Conservation (phyloP, 306 rosid species). For the Quercus suber region DNA sequence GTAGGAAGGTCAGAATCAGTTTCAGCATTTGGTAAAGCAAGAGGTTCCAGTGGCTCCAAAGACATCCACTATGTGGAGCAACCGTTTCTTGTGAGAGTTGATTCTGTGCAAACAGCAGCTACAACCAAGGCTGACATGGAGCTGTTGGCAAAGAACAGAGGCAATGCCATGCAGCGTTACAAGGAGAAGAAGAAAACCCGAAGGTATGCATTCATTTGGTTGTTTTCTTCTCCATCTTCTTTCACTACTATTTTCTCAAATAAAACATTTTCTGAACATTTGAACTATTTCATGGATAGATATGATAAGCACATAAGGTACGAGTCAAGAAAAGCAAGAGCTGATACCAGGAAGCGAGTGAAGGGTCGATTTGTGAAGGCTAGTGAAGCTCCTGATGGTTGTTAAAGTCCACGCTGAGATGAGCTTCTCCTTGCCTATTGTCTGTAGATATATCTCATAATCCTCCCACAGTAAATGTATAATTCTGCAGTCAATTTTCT, state of each 20-base stretch:
- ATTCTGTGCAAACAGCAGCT: slow-evolving; percentile 31
- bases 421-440: neutral
- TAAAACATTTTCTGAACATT: neutral
- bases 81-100: slow-evolving; percentile 33
- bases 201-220: slow-evolving; percentile 31
- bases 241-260: neutral
- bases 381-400: slow-evolving; percentile 29
- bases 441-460: slow-evolving; percentile 24
- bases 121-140: slow-evolving; percentile 40
- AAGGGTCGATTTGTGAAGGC: slow-evolving; percentile 76
- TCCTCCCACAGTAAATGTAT: slow-evolving; percentile 14
- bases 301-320: slow-evolving; percentile 69
- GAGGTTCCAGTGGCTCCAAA: slow-evolving; percentile 21
- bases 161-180: slow-evolving; percentile 74
- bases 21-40: slow-evolving; percentile 23
- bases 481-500: slow-evolving; percentile 2
- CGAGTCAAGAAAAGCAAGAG: slow-evolving; percentile 72
- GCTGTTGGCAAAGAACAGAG: slow-evolving; percentile 57
- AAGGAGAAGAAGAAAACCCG: slow-evolving; percentile 71
- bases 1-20: slow-evolving; percentile 27
- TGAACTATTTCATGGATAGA: slow-evolving; percentile 21
- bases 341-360: slow-evolving; percentile 67
- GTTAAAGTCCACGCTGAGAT: neutral
- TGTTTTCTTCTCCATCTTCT: neutral
- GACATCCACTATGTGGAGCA: slow-evolving; percentile 28